Evolutionary conservation across 805 yeast genomes (phyloP).

Genomic region (Candida ulmi): DNA sequence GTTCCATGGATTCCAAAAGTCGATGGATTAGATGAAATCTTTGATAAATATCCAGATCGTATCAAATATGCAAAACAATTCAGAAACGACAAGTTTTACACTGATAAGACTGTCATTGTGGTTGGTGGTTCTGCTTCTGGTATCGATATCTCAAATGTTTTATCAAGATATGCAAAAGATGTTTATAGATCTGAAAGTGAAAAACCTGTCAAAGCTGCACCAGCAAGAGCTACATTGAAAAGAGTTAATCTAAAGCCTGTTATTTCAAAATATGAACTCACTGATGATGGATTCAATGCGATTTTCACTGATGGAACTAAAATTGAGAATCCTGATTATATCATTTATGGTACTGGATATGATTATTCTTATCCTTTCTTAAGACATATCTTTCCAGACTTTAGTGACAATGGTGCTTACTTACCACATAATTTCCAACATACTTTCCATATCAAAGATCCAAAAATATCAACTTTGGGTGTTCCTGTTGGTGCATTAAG

Average conservation of each 20-base stretch:
- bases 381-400: conserved; percentile 10
- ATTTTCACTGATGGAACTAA: conserved; percentile 27
- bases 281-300: conserved; percentile 16
- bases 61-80: conserved; percentile 26
- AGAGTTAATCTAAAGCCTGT: conserved; percentile 40
- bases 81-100: conserved; percentile 32
- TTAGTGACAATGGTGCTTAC: conserved; percentile 32
- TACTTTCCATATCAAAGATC: conserved; percentile 38
- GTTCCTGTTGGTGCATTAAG: conserved; percentile 32
- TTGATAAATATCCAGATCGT: conserved; percentile 31
- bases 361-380: conserved; percentile 31
- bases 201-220: conserved; percentile 3
- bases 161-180: conserved; percentile 23
- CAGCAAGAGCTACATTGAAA: conserved; percentile 25
- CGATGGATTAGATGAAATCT: conserved; percentile 40
- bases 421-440: conserved; percentile 25
- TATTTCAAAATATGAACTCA: conserved; percentile 28
- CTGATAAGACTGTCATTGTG: conserved; percentile 34
- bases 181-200: conserved; percentile 45
- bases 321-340: conserved; percentile 27
- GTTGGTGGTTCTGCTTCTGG: conserved; percentile 41
- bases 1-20: conserved; percentile 49
- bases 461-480: conserved; percentile 39
- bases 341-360: conserved; percentile 35
- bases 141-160: conserved; percentile 38